Percentiles rank a stretch among this genome's conserved stretches.
phyloP scores from a whole-genome alignment of 495 filamentous ascomycete genomes.

The Lichina pygmaea region DNA sequence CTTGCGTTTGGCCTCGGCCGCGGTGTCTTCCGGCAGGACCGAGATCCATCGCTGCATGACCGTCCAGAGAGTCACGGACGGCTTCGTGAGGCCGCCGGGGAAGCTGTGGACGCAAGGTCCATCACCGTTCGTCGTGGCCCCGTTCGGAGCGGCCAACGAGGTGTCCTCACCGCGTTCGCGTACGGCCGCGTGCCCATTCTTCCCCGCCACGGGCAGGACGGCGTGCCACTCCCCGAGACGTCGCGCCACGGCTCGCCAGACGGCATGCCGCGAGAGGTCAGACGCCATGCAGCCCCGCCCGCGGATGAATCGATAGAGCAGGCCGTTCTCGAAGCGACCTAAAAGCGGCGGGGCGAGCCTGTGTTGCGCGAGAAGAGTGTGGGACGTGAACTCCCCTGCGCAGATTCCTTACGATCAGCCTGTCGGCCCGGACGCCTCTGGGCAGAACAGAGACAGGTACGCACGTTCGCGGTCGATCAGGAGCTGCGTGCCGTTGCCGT shows the following conservation, averaged over 20 bases:
- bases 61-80: slow-evolving; percentile 65
- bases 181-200: slow-evolving; percentile 2
- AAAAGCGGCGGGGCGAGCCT: slow-evolving; percentile 66
- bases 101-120: too few species aligned
- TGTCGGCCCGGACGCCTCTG: background rate
- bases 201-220: slow-evolving; percentile 24
- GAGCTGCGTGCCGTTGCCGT: slow-evolving; percentile 79
- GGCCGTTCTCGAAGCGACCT: slow-evolving; percentile 85
- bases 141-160: background rate
- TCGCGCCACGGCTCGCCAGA: slow-evolving; percentile 65
- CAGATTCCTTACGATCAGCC: background rate
- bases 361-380: slow-evolving; percentile 48
- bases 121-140: background rate
- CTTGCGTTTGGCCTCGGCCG: slow-evolving; percentile 36
- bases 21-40: slow-evolving; percentile 47
- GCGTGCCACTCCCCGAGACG: slow-evolving; percentile 86
- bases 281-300: slow-evolving; percentile 53
- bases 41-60: slow-evolving; percentile 88
- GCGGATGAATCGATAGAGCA: slow-evolving; percentile 75
- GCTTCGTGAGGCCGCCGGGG: slow-evolving; percentile 2
- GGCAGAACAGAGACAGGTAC: slow-evolving; percentile 12
- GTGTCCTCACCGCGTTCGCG: slow-evolving; percentile 11
- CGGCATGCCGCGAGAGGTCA: slow-evolving; percentile 39
- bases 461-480: slow-evolving; percentile 90
- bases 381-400: slow-evolving; percentile 39